phyloP scores from a whole-genome alignment of 2,329 filamentous ascomycete genomes.

The Xylaria multiplex region DNA sequence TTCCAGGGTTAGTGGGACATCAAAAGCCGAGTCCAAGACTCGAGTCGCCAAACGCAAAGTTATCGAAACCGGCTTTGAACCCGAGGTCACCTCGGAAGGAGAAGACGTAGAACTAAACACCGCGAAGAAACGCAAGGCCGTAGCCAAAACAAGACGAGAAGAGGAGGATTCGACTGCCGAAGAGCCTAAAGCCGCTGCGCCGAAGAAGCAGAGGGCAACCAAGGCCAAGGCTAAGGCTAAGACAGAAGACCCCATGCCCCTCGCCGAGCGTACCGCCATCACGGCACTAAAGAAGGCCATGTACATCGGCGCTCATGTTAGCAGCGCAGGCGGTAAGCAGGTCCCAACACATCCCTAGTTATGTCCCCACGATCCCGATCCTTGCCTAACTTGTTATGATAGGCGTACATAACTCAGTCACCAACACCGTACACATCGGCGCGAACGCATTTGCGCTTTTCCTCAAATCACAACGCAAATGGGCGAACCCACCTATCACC shows the following conservation, averaged over 20 bases:
- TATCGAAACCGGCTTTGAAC: constrained; percentile 36
- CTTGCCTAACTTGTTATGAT: constrained; percentile 25
- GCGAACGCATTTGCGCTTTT: constrained; percentile 95
- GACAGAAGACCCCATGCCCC: constrained; percentile 63
- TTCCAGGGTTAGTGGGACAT: constrained; percentile 40
- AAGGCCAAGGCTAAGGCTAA: constrained; percentile 51
- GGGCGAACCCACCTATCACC: constrained; percentile 82
- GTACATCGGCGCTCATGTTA: constrained; percentile 93
- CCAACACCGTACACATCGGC: constrained; percentile 81
- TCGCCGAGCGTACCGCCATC: constrained; percentile 74
- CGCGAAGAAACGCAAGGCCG: constrained; percentile 57
- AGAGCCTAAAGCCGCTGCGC: constrained; percentile 19
- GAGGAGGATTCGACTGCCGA: constrained; percentile 32
- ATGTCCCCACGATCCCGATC: neutral
- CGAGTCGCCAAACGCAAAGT: constrained; percentile 40
- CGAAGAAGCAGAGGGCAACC: constrained; percentile 57
- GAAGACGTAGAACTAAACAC: constrained; percentile 25
- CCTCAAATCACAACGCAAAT: constrained; percentile 95
- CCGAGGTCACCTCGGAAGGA: constrained; percentile 23
- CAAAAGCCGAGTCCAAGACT: constrained; percentile 34
- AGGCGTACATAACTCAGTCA: constrained; percentile 90
- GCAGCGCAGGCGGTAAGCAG: constrained; percentile 79
- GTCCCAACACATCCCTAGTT: constrained; percentile 13
- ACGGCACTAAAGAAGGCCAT: constrained; percentile 73
- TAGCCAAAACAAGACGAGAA: constrained; percentile 32